Conservation (phyloP, 2,329 filamentous ascomycete genomes). For the Cyanodermella asteris region DNA sequence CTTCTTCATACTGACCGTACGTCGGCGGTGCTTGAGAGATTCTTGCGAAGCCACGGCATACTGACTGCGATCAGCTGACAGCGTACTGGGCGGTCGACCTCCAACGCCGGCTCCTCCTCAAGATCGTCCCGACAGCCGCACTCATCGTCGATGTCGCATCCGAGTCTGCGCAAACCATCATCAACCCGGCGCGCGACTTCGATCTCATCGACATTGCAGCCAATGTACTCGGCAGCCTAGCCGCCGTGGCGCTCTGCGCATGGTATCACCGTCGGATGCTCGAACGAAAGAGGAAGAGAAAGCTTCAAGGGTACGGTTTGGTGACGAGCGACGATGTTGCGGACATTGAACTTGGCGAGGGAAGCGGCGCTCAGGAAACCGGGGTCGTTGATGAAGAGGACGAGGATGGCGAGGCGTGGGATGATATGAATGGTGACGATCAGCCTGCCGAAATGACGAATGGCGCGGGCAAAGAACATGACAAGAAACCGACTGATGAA, state of each 20-base stretch:
- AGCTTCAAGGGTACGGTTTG: constrained; percentile 49
- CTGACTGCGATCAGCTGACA: constrained; percentile 16
- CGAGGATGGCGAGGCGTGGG: constrained; percentile 54
- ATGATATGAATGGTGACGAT: too few relatives aligned
- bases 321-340: constrained; percentile 26
- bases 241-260: constrained; percentile 50
- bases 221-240: constrained; percentile 60
- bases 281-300: constrained; percentile 56
- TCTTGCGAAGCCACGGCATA: neutral
- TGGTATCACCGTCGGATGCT: constrained; percentile 96
- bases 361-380: constrained; percentile 35
- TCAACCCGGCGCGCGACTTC: constrained; percentile 50
- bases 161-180: constrained; percentile 34
- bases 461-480: too few relatives aligned
- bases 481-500: too few relatives aligned
- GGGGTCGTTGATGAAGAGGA: constrained; percentile 80
- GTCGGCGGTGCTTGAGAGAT: constrained; percentile 3
- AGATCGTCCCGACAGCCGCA: constrained; percentile 63
- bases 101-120: constrained; percentile 59
- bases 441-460: too few relatives aligned
- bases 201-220: constrained; percentile 74
- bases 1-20: constrained; percentile 71
- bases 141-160: constrained; percentile 33
- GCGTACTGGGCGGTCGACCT: constrained; percentile 99
- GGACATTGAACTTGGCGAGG: constrained; percentile 54